A percentile compares a stretch with the other conserved stretches of the same genome.
Evolutionary conservation across 805 yeast genomes (phyloP).

Genomic region (Candida sphagnicola): DNA sequence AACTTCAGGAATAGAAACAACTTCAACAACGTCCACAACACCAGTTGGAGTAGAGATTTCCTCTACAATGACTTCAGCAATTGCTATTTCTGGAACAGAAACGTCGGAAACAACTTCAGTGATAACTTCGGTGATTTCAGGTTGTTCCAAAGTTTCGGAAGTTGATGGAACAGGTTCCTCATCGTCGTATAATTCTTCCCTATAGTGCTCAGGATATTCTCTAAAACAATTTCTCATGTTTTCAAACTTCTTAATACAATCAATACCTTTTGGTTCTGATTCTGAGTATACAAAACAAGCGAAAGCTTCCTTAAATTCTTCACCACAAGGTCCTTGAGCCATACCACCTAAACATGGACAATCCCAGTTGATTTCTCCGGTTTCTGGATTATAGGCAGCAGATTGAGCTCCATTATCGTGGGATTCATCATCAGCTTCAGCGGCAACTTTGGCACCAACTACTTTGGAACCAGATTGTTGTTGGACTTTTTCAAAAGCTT

Average conservation of each 20-base stretch:
- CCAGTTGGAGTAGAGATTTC: not conserved
- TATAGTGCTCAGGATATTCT: conserved; percentile 86
- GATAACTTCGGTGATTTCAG: not conserved
- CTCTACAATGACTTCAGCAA: not conserved
- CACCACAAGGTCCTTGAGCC: conserved; percentile 98
- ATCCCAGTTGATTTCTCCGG: conserved; percentile 99
- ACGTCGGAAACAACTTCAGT: conserved; percentile 9
- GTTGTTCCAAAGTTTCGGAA: not conserved
- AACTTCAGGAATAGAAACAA: conserved; percentile 3
- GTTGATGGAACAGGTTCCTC: conserved; percentile 37
- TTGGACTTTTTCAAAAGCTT: conserved; percentile 3
- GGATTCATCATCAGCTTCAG: conserved; percentile 7
- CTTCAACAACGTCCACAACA: not conserved
- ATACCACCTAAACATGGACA: conserved; percentile 99
- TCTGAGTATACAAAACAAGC: conserved; percentile 92
- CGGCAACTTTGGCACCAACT: not conserved
- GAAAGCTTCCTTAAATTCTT: conserved; percentile 62
- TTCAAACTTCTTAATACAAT: conserved; percentile 87
- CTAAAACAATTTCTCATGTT: conserved; percentile 94
- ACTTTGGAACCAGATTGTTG: conserved; percentile 1
- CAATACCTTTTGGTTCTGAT: conserved; percentile 94
- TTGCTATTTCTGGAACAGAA: conserved; percentile 1
- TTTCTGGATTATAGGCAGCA: conserved; percentile 90
- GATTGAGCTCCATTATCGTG: conserved; percentile 28
- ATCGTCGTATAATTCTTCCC: conserved; percentile 85